A percentile compares a stretch with the other conserved stretches of the same genome.
Evolutionary conservation across 345 rosid species (phyloP).

Genomic region (Theobroma cacao): DNA sequence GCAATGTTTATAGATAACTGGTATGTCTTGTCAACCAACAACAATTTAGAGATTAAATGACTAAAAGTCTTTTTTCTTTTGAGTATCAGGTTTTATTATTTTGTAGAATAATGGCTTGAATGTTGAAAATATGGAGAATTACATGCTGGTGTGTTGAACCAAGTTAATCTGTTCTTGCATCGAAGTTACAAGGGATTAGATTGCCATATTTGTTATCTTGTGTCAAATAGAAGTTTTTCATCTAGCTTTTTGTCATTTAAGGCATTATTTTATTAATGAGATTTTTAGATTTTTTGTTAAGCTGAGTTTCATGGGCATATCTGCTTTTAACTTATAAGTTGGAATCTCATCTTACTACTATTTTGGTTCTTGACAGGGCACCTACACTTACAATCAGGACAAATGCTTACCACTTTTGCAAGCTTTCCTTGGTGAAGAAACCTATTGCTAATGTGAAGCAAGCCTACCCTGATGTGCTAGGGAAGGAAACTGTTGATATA

Average conservation of each 20-base stretch:
- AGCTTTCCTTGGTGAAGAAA: constrained; percentile 74
- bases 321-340: no score
- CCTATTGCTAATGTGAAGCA: constrained; percentile 33
- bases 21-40: background rate
- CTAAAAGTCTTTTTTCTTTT: background rate
- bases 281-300: background rate
- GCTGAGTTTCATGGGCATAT: background rate
- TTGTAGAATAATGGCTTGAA: background rate
- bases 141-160: background rate
- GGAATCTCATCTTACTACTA: background rate
- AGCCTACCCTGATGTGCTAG: constrained; percentile 15
- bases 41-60: background rate
- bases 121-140: background rate
- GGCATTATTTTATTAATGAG: background rate
- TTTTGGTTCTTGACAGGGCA: constrained; percentile 35
- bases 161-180: background rate
- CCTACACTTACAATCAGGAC: constrained; percentile 59
- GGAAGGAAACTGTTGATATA: constrained; percentile 17
- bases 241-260: background rate
- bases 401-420: constrained; percentile 88
- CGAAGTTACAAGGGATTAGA: background rate
- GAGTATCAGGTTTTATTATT: background rate
- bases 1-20: background rate
- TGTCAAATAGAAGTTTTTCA: background rate
- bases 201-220: background rate